phyloP scores from a whole-genome alignment of 441 rosid species.

The Gossypium lobatum region DNA sequence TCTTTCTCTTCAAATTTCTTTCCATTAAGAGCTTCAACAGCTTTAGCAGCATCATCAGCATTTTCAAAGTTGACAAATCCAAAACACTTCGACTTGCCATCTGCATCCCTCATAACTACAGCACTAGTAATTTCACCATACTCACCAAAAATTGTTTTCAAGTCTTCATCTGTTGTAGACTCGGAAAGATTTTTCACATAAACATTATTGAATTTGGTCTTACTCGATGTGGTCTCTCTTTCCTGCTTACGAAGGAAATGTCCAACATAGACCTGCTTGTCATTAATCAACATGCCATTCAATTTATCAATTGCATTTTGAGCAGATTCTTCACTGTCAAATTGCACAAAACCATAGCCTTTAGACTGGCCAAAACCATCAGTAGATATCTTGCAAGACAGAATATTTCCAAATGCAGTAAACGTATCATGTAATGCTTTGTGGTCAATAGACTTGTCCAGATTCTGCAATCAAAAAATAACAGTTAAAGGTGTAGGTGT shows the following conservation, averaged over 20 bases:
- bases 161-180: conserved; percentile 50
- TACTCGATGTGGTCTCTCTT: conserved; percentile 37
- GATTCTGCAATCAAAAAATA: conserved; percentile 35
- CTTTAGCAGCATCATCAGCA: conserved; percentile 52
- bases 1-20: conserved; percentile 57
- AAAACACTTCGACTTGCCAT: conserved; percentile 66
- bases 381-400: conserved; percentile 64
- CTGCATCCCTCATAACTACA: conserved; percentile 63
- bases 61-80: conserved; percentile 67
- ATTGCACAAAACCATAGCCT: conserved; percentile 70
- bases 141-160: conserved; percentile 50
- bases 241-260: conserved; percentile 63
- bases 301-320: conserved; percentile 55
- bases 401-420: conserved; percentile 52
- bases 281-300: conserved; percentile 68
- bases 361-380: conserved; percentile 55
- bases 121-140: conserved; percentile 55
- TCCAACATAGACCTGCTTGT: conserved; percentile 69
- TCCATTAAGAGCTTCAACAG: conserved; percentile 62
- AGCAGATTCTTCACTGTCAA: conserved; percentile 53
- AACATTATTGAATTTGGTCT: conserved; percentile 48
- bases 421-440: conserved; percentile 57
- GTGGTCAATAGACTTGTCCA: conserved; percentile 60
- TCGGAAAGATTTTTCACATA: conserved; percentile 60
- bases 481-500: no score